Conservation (phyloP, 345 rosid species). For the Heritiera littoralis region DNA sequence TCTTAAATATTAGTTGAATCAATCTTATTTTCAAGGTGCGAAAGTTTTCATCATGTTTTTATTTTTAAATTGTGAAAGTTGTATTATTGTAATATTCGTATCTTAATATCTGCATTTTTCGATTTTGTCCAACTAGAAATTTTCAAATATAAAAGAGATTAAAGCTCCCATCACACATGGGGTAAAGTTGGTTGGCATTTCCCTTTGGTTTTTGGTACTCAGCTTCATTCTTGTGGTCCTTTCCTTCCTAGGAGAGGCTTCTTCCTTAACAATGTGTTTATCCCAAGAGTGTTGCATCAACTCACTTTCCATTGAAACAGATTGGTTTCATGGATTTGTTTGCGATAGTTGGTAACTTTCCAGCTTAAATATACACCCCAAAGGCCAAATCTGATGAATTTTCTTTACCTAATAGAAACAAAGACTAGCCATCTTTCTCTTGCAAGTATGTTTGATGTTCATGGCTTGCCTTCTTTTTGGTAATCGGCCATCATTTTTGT, state of each 20-base stretch:
- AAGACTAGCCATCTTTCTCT: conserved; percentile 10
- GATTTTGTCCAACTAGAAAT: no score
- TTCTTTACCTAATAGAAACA: no score
- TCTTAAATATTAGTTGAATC: no score
- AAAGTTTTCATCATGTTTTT: no score
- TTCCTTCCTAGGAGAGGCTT: neutral
- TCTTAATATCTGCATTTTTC: no score
- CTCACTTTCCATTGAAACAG: neutral
- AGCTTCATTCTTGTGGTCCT: neutral
- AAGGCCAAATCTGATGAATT: no score
- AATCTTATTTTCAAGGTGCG: no score
- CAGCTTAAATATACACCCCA: neutral
- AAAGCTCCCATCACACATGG: neutral
- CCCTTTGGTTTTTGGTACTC: conserved; percentile 16
- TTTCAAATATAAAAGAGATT: neutral
- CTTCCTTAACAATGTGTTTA: neutral
- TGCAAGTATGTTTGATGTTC: conserved; percentile 18
- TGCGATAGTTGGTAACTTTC: neutral
- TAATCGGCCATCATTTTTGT: neutral
- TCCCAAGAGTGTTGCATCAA: conserved; percentile 19
- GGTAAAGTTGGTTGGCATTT: conserved; percentile 10
- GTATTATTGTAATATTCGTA: no score
- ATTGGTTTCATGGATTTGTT: neutral
- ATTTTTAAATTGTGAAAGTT: no score
- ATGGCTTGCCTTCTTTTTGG: conserved; percentile 22